Evolutionary conservation across 2,329 filamentous ascomycete genomes (phyloP).

Genomic region (Pyrenophora seminiperda): DNA sequence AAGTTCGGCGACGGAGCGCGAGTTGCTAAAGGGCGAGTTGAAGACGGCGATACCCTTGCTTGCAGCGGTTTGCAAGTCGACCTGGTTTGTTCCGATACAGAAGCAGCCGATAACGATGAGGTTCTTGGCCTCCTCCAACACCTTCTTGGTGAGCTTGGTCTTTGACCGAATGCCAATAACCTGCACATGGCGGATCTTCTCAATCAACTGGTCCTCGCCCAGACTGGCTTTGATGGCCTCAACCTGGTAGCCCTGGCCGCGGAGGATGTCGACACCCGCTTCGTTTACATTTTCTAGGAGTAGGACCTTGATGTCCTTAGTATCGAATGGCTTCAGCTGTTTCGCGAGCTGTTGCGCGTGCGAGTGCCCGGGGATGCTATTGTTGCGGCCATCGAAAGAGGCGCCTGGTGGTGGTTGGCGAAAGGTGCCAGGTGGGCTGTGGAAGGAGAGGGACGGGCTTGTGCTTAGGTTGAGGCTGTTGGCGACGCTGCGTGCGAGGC

Average conservation of each 20-base stretch:
- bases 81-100: slow-evolving; percentile 98
- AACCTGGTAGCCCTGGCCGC: slow-evolving; percentile 90
- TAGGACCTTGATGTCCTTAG: slow-evolving; percentile 94
- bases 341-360: slow-evolving; percentile 60
- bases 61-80: slow-evolving; percentile 83
- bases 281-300: slow-evolving; percentile 95
- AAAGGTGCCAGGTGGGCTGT: slow-evolving; percentile 71
- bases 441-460: slow-evolving; percentile 76
- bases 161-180: slow-evolving; percentile 98
- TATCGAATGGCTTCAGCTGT: slow-evolving; percentile 92
- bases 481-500: slow-evolving; percentile 55
- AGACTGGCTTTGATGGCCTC: slow-evolving; percentile 88
- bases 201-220: slow-evolving; percentile 89
- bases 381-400: slow-evolving; percentile 48
- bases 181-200: slow-evolving; percentile 97
- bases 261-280: slow-evolving; percentile 82
- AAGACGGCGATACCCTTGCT: slow-evolving; percentile 92
- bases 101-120: slow-evolving; percentile 96
- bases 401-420: slow-evolving; percentile 42
- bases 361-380: slow-evolving; percentile 18
- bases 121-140: slow-evolving; percentile 88
- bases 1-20: slow-evolving; percentile 92
- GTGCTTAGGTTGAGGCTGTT: slow-evolving; percentile 71
- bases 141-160: slow-evolving; percentile 86
- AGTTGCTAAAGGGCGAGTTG: slow-evolving; percentile 99